Evolutionary conservation across 1,284 basidiomycete species (phyloP).

Genomic region (Marasmius oreades): DNA sequence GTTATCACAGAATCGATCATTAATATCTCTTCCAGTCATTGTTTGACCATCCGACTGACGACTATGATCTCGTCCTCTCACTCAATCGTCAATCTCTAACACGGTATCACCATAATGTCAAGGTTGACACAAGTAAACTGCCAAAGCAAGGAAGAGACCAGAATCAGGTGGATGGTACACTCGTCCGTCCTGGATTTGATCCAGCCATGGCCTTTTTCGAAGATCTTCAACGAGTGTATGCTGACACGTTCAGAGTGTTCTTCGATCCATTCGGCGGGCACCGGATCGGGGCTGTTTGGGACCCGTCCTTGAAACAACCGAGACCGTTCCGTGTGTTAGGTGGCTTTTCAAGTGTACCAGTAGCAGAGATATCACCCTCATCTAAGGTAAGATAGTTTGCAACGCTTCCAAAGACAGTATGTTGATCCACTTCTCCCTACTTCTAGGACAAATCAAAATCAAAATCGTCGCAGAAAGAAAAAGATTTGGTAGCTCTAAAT

Average conservation of each 20-base stretch:
- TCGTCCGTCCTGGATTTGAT: constrained; percentile 73
- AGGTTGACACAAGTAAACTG: constrained; percentile 44
- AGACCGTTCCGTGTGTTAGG: constrained; percentile 80
- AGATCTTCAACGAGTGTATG: constrained; percentile 75
- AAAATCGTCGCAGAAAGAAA: constrained; percentile 44
- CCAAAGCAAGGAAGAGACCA: constrained; percentile 45
- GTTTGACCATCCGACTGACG: constrained; percentile 79
- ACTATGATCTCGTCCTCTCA: constrained; percentile 86
- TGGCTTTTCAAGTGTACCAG: constrained; percentile 70
- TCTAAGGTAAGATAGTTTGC: neutral
- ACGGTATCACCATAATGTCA: constrained; percentile 71
- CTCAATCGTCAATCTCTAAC: constrained; percentile 66
- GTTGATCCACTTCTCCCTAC: constrained; percentile 25
- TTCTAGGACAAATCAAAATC: constrained; percentile 23
- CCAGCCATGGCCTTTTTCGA: constrained; percentile 67
- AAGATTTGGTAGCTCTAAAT: constrained; percentile 72
- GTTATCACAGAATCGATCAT: neutral
- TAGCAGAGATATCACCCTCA: constrained; percentile 21
- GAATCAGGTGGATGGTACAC: constrained; percentile 31
- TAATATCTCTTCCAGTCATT: constrained; percentile 49
- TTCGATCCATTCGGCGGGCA: constrained; percentile 82
- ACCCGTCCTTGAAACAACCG: constrained; percentile 58
- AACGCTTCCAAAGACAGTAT: constrained; percentile 14
- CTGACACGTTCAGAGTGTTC: constrained; percentile 82
- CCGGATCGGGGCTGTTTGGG: constrained; percentile 84